Percentiles rank a stretch among this genome's conserved stretches.
Evolutionary conservation across 768 basidiomycete genomes (phyloP).

Genomic region (Lentinus brumalis): DNA sequence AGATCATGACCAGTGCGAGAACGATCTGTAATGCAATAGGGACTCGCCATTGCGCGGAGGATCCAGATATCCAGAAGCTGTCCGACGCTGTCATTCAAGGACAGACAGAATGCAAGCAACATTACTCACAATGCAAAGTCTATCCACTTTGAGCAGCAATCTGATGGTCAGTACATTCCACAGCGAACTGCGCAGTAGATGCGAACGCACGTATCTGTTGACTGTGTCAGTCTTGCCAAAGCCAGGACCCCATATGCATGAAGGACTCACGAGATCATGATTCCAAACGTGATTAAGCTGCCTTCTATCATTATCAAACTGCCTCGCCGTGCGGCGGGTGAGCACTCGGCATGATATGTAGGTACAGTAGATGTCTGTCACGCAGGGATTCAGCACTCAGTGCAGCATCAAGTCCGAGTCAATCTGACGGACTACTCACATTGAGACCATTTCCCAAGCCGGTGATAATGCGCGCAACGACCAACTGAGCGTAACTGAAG

Average conservation of each 20-base stretch:
- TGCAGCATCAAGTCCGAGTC: background rate
- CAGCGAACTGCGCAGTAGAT: background rate
- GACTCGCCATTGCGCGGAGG: conserved; percentile 62
- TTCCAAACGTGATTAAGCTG: conserved; percentile 61
- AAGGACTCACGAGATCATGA: conserved; percentile 57
- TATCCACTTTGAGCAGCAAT: conserved; percentile 47
- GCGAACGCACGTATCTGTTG: conserved; percentile 27
- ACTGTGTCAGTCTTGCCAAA: background rate
- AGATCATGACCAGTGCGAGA: conserved; percentile 55
- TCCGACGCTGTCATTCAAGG: background rate
- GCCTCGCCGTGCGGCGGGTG: conserved; percentile 58
- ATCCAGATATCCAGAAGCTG: conserved; percentile 53
- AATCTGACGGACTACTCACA: conserved; percentile 32
- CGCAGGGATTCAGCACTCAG: background rate
- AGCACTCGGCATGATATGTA: conserved; percentile 67
- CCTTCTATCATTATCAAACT: conserved; percentile 69
- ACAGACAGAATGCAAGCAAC: background rate
- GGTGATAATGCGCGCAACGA: conserved; percentile 61
- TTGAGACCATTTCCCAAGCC: conserved; percentile 70
- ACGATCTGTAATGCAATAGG: conserved; percentile 63
- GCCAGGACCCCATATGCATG: background rate
- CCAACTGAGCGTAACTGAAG: conserved; percentile 59
- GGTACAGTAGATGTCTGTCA: conserved; percentile 64
- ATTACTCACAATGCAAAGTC: conserved; percentile 59
- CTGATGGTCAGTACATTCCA: background rate